Percentiles rank a stretch among this genome's conserved stretches.
These are phyloP conservation scores for Zangia roseola DNA, from an alignment of 768 basidiomycete species.

Conservation along the genomic window DNA sequence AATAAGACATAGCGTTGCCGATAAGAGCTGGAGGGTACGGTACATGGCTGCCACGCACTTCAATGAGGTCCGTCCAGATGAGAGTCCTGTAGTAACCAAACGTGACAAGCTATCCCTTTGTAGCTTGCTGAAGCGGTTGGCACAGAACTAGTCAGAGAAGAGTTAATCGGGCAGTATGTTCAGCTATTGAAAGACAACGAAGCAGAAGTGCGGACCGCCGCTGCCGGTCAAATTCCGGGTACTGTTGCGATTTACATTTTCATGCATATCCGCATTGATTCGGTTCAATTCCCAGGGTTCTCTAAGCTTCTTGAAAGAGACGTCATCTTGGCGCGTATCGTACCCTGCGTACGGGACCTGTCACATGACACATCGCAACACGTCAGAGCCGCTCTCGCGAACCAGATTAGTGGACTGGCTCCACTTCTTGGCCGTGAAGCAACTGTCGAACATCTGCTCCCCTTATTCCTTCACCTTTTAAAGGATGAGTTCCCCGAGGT, in stretches of 20 bases:
- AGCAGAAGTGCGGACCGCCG: constrained; percentile 96
- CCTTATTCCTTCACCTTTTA: constrained; percentile 91
- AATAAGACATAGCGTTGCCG: constrained; percentile 82
- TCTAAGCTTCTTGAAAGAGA: constrained; percentile 92
- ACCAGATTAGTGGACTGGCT: constrained; percentile 93
- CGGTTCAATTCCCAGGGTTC: constrained; percentile 62
- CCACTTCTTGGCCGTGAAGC: constrained; percentile 91
- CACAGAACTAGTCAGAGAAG: constrained; percentile 85
- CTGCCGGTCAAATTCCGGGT: constrained; percentile 97
- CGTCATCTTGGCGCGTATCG: constrained; percentile 86
- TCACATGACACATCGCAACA: constrained; percentile 95
- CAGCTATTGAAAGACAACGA: constrained; percentile 96
- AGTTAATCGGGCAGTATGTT: constrained; percentile 90
- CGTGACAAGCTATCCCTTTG: neutral
- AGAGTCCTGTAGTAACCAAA: neutral
- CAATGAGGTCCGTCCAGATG: constrained; percentile 65
- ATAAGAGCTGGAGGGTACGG: constrained; percentile 98
- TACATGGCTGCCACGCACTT: constrained; percentile 99
- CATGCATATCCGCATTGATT: constrained; percentile 4
- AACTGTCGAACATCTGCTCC: constrained; percentile 95
- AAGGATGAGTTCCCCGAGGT: constrained; percentile 99
- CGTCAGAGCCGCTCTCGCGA: constrained; percentile 94
- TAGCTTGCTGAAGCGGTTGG: constrained; percentile 93
- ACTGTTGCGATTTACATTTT: constrained; percentile 15
- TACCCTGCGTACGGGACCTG: constrained; percentile 93